Evolutionary conservation across 1,284 basidiomycete species (phyloP), one percentile per base, ranked within the genome.

Genomic region (Phlebopus sp.): DNA sequence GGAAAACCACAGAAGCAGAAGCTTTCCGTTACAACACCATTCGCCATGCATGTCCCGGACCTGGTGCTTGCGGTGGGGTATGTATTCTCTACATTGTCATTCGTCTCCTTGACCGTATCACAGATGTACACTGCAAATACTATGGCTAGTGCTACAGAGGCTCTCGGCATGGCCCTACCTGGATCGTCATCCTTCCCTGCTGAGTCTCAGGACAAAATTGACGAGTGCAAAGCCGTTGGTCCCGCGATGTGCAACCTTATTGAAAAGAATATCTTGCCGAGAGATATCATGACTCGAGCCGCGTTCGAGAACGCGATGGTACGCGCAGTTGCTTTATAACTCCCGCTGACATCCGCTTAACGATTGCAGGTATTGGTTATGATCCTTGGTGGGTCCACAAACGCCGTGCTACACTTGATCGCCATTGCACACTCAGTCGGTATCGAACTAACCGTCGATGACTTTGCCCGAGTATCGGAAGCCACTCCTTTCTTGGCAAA

Each of bases 241-340:
- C 68, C 74, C 25, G 84, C 78, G 18, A 94, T 99, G 86, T 75
- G 81, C 57, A 86, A 88, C 61, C 77, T 99, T 46, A 75, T 98
- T 42, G 90, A 88, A 67, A 85, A 92, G 69, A 95, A 97, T 73
- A 88, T 98, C 63, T 80, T 92, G 46, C 96, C 96, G 13, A 73
- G 90, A 42, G 89, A 98, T 64, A 97, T 98, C 69, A 97, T 98
- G 93, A 97, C 94, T 17, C 82, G 87, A 23, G 79, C 84, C 15
- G 94, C 95, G 3, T 97, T 98, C 60, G 95, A 98, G 72, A 97
- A 97, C 69, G 95, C 95, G 15, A 93, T 98, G 82, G 93, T 90
- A 53, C 44, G 74, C 43, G 49, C 17, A 39, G 21, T 19, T 43
- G 41, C 46, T 49, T 34, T 53, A 43, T 44, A 18, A 36, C 55